phyloP scores from a whole-genome alignment of 345 rosid species.

The Barbarea vulgaris region DNA sequence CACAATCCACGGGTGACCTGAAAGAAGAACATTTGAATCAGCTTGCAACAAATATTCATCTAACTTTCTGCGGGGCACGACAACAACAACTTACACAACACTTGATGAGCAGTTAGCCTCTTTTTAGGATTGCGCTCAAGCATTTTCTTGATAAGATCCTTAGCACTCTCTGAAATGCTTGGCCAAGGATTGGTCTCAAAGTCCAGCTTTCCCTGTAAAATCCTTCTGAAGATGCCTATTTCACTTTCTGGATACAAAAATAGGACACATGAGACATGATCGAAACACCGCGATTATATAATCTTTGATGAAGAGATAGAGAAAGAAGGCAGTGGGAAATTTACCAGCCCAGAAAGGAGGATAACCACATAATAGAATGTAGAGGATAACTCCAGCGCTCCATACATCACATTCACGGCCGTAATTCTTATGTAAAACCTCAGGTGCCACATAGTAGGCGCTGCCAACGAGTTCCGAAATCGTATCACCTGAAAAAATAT shows the following conservation, averaged over 20 bases:
- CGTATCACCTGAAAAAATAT: conserved; percentile 46
- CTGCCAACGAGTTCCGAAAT: conserved; percentile 81
- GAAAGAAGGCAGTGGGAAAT: conserved; percentile 27
- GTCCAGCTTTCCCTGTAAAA: conserved; percentile 66
- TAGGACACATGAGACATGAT: conserved; percentile 20
- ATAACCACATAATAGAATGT: conserved; percentile 70
- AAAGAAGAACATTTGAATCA: conserved; percentile 1
- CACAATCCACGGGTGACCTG: conserved; percentile 86
- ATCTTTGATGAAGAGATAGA: background rate
- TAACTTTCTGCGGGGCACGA: background rate
- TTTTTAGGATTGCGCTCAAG: conserved; percentile 61
- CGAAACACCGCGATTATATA: background rate
- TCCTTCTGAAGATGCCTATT: conserved; percentile 71
- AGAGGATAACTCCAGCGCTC: conserved; percentile 83
- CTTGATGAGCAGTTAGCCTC: conserved; percentile 77
- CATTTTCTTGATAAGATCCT: conserved; percentile 75
- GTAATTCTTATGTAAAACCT: conserved; percentile 68
- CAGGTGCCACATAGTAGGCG: conserved; percentile 86
- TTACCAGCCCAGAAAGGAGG: conserved; percentile 89
- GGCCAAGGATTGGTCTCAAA: conserved; percentile 79
- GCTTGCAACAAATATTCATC: background rate
- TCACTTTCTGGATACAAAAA: conserved; percentile 57
- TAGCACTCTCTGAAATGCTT: conserved; percentile 69
- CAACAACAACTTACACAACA: conserved; percentile 57
- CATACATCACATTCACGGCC: conserved; percentile 77